Conservation (phyloP, 2,329 filamentous ascomycete species). For the Arthrobotrys conoides region DNA sequence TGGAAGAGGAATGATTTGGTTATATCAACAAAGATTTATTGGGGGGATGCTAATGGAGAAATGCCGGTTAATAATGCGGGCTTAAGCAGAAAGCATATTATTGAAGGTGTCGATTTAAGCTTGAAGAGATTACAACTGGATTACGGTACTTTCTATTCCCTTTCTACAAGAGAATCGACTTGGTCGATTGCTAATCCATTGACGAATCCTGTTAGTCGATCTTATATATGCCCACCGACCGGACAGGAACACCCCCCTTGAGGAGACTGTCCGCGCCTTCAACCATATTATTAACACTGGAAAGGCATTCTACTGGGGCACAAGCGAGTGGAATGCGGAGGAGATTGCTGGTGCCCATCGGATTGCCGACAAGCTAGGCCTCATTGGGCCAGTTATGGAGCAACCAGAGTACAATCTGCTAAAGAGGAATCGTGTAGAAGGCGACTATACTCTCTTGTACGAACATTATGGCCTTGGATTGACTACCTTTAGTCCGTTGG, state of each 20-base stretch:
- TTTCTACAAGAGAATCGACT: background rate
- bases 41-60: slow-evolving; percentile 73
- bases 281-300: slow-evolving; percentile 78
- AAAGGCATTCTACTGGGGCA: slow-evolving; percentile 80
- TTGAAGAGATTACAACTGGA: slow-evolving; percentile 73
- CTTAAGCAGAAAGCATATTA: slow-evolving; percentile 78
- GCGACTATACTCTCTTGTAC: slow-evolving; percentile 75
- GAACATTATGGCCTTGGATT: slow-evolving; percentile 74
- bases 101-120: slow-evolving; percentile 76
- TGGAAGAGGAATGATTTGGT: slow-evolving; percentile 74
- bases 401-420: slow-evolving; percentile 79
- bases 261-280: slow-evolving; percentile 79
- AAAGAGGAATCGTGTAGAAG: slow-evolving; percentile 75
- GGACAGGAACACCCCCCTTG: slow-evolving; percentile 78
- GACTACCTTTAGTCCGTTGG: slow-evolving; percentile 76
- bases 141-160: slow-evolving; percentile 66
- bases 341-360: slow-evolving; percentile 77
- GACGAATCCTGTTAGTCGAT: slow-evolving; percentile 70
- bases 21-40: slow-evolving; percentile 77
- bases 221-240: slow-evolving; percentile 79
- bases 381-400: slow-evolving; percentile 77
- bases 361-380: slow-evolving; percentile 73
- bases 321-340: slow-evolving; percentile 77
- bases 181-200: background rate
- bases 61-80: slow-evolving; percentile 73